phyloP scores from a whole-genome alignment of 1,284 basidiomycete species.

The Marasmius tenuissimus region DNA sequence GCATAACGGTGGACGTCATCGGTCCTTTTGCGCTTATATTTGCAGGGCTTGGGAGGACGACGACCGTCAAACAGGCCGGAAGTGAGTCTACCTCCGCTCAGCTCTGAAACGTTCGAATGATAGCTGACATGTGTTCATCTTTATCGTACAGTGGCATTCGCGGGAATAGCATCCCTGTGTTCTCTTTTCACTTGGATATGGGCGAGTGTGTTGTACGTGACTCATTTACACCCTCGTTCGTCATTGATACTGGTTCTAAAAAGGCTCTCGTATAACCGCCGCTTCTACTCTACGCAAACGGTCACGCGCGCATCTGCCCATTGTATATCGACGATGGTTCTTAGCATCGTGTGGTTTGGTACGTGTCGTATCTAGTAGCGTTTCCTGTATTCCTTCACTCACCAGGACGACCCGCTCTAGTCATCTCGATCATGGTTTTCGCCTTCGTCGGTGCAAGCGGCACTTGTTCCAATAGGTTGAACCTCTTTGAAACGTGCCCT shows the following conservation, averaged over 20 bases:
- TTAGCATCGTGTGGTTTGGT: not conserved
- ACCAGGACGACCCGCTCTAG: not conserved
- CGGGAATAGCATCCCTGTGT: not conserved
- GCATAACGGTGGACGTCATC: not conserved
- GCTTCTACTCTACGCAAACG: not conserved
- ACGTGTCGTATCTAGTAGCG: not conserved
- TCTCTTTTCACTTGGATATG: not conserved
- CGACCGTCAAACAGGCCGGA: not conserved
- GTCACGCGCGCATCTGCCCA: not conserved
- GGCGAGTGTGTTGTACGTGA: not conserved
- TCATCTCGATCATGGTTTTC: not conserved
- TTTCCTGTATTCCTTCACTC: not conserved
- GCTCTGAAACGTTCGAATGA: not conserved
- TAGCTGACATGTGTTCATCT: not conserved
- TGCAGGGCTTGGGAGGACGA: not conserved
- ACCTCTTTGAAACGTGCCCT: not conserved
- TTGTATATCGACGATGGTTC: not conserved
- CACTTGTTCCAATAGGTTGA: not conserved
- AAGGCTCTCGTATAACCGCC: not conserved
- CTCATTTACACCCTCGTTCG: not conserved
- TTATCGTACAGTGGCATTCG: not conserved
- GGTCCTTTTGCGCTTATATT: not conserved
- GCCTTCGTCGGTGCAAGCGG: not conserved
- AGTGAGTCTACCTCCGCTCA: not conserved
- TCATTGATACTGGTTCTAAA: not conserved